phyloP scores from a whole-genome alignment of 2,329 filamentous ascomycete genomes.

The Trichoderma endophyticum region DNA sequence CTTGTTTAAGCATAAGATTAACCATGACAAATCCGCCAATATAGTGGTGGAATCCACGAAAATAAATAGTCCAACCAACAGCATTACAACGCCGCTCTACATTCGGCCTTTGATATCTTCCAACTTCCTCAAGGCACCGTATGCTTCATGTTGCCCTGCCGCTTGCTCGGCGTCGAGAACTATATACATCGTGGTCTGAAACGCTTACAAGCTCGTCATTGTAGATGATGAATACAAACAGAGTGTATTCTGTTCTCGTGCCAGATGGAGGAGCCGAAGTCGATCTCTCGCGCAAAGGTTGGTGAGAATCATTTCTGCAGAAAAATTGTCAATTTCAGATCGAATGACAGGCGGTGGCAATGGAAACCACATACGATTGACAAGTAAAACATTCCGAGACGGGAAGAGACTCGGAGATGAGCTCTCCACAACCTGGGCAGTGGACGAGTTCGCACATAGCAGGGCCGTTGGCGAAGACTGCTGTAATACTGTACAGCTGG shows the following conservation, averaged over 20 bases:
- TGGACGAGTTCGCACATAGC: constrained; percentile 17
- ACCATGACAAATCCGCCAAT: neutral
- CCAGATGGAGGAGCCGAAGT: neutral
- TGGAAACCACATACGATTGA: constrained; percentile 11
- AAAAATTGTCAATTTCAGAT: neutral
- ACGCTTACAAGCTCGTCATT: neutral
- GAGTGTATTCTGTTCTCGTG: neutral
- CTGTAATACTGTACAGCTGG: neutral
- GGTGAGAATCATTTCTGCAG: neutral
- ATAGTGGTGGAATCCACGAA: neutral
- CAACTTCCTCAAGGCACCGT: fast-evolving
- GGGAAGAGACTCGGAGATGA: constrained; percentile 20
- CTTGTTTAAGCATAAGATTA: neutral
- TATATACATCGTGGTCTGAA: neutral
- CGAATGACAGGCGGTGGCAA: fast-evolving
- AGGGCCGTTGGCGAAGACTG: neutral
- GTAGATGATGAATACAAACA: neutral
- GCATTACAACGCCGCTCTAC: neutral
- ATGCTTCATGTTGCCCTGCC: neutral
- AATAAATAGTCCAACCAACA: neutral
- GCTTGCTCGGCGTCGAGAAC: neutral
- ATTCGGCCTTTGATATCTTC: neutral
- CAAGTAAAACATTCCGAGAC: constrained; percentile 25
- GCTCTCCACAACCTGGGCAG: constrained; percentile 23
- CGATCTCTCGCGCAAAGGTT: neutral